phyloP scores from a whole-genome alignment of 768 basidiomycete genomes.

The Tylopilus rubrobrunneus region DNA sequence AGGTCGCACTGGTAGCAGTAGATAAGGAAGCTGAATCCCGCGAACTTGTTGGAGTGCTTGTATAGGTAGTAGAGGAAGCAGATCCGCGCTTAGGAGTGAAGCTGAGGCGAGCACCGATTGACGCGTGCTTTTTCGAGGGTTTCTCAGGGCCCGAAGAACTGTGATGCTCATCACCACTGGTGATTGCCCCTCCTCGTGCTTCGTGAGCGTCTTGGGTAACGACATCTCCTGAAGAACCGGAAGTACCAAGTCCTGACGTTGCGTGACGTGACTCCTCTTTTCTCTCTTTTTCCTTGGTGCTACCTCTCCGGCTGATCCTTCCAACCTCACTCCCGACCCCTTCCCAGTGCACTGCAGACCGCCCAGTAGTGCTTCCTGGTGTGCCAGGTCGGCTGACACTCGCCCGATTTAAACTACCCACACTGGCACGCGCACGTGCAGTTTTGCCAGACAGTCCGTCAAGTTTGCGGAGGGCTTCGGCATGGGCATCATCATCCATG shows the following conservation, averaged over 20 bases:
- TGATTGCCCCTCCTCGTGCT: slow-evolving; percentile 37
- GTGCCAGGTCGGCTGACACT: slow-evolving; percentile 71
- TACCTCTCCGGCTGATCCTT: slow-evolving; percentile 35
- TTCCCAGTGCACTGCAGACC: slow-evolving; percentile 65
- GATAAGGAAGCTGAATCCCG: slow-evolving; percentile 85
- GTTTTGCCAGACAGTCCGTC: slow-evolving; percentile 82
- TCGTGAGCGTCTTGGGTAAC: slow-evolving; percentile 40
- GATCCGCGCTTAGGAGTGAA: slow-evolving; percentile 87
- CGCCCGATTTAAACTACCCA: slow-evolving; percentile 66
- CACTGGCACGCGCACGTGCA: slow-evolving; percentile 72
- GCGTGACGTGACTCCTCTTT: slow-evolving; percentile 31
- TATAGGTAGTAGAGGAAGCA: slow-evolving; percentile 83
- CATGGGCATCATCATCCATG: slow-evolving; percentile 84
- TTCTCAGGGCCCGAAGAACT: slow-evolving; percentile 51
- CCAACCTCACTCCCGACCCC: slow-evolving; percentile 46
- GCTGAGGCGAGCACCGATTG: slow-evolving; percentile 59
- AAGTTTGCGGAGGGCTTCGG: slow-evolving; percentile 86
- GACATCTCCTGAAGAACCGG: slow-evolving; percentile 31
- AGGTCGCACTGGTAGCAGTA: slow-evolving; percentile 72
- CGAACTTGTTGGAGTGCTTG: slow-evolving; percentile 78
- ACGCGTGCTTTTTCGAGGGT: slow-evolving; percentile 61
- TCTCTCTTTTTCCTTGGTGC: slow-evolving; percentile 44
- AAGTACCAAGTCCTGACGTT: slow-evolving; percentile 34
- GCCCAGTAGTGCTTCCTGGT: slow-evolving; percentile 55
- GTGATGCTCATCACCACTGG: slow-evolving; percentile 57